phyloP scores from a whole-genome alignment of 306 rosid species.

The Herpetospermum pedunculosum region DNA sequence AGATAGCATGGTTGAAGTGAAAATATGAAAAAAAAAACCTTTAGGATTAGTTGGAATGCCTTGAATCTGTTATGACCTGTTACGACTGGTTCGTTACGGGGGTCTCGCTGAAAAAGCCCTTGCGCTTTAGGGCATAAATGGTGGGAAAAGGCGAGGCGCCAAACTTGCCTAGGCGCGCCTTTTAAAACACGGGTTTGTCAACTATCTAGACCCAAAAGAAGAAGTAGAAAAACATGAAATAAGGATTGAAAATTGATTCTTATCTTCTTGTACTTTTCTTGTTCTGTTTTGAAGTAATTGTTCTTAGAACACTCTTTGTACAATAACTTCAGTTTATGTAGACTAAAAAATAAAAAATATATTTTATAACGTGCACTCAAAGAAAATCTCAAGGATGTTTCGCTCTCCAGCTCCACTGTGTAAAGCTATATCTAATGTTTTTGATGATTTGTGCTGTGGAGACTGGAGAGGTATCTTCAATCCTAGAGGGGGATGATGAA shows the following conservation, averaged over 20 bases:
- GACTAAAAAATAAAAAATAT: neutral
- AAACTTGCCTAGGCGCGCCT: too few species aligned
- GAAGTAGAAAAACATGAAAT: neutral
- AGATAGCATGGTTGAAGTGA: too few species aligned
- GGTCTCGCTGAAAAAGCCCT: too few species aligned
- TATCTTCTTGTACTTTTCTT: neutral
- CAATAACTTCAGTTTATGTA: neutral
- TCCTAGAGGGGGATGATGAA: neutral
- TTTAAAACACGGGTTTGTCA: neutral
- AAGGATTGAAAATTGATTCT: neutral
- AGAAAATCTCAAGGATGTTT: neutral
- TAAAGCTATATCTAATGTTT: neutral
- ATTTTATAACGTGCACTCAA: neutral
- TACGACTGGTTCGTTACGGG: too few species aligned
- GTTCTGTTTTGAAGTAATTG: neutral
- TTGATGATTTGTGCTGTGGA: neutral
- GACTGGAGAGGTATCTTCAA: neutral
- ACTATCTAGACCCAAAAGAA: neutral
- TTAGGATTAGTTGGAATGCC: too few species aligned
- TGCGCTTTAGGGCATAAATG: too few species aligned
- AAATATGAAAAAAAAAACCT: too few species aligned
- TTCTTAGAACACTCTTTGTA: neutral
- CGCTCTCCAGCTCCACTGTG: neutral
- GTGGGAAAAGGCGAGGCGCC: too few species aligned
- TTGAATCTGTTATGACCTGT: too few species aligned